These are phyloP conservation scores for Saitozyma podzolica DNA, from an alignment of 768 basidiomycete genomes.

Conservation along the genomic window DNA sequence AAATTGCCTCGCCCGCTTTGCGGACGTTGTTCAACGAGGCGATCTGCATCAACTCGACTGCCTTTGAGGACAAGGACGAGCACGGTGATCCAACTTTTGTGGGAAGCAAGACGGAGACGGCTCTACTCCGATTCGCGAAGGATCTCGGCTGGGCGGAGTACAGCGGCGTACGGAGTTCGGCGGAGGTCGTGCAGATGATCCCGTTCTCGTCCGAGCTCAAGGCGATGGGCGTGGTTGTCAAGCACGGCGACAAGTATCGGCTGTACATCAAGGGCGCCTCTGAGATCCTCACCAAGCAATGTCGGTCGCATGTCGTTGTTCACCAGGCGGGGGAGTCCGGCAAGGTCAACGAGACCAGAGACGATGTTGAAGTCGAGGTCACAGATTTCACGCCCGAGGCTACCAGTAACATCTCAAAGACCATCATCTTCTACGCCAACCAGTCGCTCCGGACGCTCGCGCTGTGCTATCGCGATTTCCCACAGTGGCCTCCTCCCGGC, in stretches of 20 bases:
- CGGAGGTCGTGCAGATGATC: conserved; percentile 75
- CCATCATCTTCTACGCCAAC: conserved; percentile 97
- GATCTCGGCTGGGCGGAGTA: conserved; percentile 76
- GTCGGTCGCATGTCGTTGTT: conserved; percentile 72
- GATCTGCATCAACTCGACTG: conserved; percentile 89
- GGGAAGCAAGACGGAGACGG: conserved; percentile 94
- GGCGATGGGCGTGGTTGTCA: conserved; percentile 88
- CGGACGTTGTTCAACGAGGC: conserved; percentile 74
- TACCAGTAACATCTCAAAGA: conserved; percentile 76
- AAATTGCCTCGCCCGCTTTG: conserved; percentile 63
- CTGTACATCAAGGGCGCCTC: conserved; percentile 89
- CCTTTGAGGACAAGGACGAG: conserved; percentile 74
- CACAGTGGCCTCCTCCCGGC: conserved; percentile 73
- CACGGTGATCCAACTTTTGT: conserved; percentile 67
- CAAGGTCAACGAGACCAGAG: not conserved
- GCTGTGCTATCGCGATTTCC: conserved; percentile 85
- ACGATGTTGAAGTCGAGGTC: conserved; percentile 58
- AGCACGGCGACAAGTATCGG: conserved; percentile 61
- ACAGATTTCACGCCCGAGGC: conserved; percentile 66
- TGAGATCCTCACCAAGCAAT: conserved; percentile 83
- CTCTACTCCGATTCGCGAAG: conserved; percentile 80
- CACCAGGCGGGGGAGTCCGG: conserved; percentile 12
- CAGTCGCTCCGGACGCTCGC: conserved; percentile 93
- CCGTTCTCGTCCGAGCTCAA: conserved; percentile 94
- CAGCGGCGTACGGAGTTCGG: conserved; percentile 63